Evolutionary conservation across 176 grass and related monocot species (phyloP), one percentile per base, ranked within the genome.

Genomic region (Ensete glaucum): DNA sequence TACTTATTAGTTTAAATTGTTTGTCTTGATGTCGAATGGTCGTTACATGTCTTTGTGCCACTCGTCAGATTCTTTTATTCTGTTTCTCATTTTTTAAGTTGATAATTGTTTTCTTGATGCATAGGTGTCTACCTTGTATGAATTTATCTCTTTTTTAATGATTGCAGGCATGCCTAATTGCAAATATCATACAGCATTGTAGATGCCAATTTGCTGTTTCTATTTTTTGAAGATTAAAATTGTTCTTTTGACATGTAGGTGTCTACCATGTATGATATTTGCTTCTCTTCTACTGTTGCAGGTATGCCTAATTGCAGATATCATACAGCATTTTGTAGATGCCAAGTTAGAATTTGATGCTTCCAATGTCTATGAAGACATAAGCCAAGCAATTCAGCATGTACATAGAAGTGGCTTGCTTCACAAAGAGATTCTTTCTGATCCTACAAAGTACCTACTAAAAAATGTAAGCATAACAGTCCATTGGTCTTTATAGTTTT

Each of bases 221-320:
- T 6, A 6, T 43, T 43, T 43, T 43, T 43, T 43, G 34, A 43
- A 43, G 34, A 43, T 6, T 43, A 43, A 43, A 43, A 43, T 43
- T 43, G 34, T 43, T 43, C 34, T 43, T 43, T 43, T 43, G 34
- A 43, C 34, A 6, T 43, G 34, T 43, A 43, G 4, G 34, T 69
- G 9, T 82, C 77, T 91, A 77, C 85, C 70, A 80, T 64, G 77
- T 49, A 72, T 17, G 64, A 64, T 71, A 69, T 73, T 78, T 43
- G 5, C 72, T 14, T 87, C 78, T 84, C 74, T 43, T 43, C 34
- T 43, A 43, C 34, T 43, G 54, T 86, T 69, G 68, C 80, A 99
- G 95, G 95, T 86, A 74, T 94, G 95, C 81, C 86, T 99, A 78
- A 80, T 99, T 84, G 95, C 95, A 48, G 95, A 99, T 84, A 99